These are phyloP conservation scores for Penicillium subrubescens DNA, from an alignment of 495 filamentous ascomycete genomes.

Conservation along the genomic window DNA sequence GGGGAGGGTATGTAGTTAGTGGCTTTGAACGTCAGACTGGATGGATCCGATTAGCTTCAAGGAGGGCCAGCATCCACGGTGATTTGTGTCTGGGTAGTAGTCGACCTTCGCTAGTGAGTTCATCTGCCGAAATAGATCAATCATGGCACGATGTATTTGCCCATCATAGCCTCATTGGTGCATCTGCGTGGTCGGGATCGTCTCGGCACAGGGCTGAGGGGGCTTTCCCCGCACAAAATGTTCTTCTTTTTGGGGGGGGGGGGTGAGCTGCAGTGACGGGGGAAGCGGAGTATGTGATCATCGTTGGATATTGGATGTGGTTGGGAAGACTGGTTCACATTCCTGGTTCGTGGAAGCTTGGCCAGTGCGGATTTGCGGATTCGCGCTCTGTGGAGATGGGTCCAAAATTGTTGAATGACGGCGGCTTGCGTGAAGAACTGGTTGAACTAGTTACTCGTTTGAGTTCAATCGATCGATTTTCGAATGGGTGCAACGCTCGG, in stretches of 20 bases:
- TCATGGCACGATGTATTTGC: background rate
- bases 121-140: background rate
- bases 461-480: background rate
- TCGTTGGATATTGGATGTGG: background rate
- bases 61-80: background rate
- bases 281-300: background rate
- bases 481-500: background rate
- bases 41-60: background rate
- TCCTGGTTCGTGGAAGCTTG: background rate
- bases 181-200: background rate
- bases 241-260: background rate
- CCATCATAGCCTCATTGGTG: background rate
- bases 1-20: background rate
- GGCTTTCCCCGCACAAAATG: constrained; percentile 1
- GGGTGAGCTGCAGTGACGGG: background rate
- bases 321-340: background rate
- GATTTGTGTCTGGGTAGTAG: background rate
- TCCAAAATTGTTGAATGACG: background rate
- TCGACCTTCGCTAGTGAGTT: background rate
- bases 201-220: constrained; percentile 1
- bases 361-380: background rate
- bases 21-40: background rate
- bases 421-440: background rate
- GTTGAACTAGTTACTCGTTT: background rate
- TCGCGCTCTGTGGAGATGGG: background rate